These are phyloP conservation scores for Antitrichia curtipendula DNA, from an alignment of 225 moss, liverwort and hornwort species.

Conservation along the genomic window DNA sequence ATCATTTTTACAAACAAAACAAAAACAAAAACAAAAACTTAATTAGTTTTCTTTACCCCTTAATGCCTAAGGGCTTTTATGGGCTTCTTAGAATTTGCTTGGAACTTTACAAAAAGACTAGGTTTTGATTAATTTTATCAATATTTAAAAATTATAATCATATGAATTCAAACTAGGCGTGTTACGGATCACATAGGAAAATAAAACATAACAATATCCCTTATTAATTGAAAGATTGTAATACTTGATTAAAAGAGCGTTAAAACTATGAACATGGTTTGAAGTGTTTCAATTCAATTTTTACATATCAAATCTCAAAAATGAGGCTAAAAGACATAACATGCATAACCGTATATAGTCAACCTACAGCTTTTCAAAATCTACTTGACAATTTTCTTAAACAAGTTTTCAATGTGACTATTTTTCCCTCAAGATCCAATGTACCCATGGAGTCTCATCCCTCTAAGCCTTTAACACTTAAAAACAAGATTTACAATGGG, in stretches of 20 bases:
- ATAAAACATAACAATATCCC: background rate
- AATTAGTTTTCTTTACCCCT: background rate
- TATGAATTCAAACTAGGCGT: background rate
- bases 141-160: too few species aligned
- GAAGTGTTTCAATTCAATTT: background rate
- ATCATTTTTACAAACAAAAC: background rate
- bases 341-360: background rate
- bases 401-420: background rate
- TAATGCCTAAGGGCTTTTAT: fast-evolving
- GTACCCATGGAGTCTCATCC: fast-evolving
- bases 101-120: fast-evolving
- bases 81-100: background rate
- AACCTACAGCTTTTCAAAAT: background rate
- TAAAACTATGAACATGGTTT: background rate
- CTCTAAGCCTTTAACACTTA: fast-evolving
- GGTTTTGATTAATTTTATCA: background rate
- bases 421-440: background rate
- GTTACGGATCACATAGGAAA: background rate
- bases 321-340: background rate
- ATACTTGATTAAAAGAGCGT: background rate
- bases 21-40: too few species aligned
- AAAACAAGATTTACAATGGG: background rate
- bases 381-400: background rate
- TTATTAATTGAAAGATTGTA: background rate
- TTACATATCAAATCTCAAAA: background rate